These are phyloP conservation scores for Arachis monticola DNA, from an alignment of 331 rosid genomes.

Conservation along the genomic window DNA sequence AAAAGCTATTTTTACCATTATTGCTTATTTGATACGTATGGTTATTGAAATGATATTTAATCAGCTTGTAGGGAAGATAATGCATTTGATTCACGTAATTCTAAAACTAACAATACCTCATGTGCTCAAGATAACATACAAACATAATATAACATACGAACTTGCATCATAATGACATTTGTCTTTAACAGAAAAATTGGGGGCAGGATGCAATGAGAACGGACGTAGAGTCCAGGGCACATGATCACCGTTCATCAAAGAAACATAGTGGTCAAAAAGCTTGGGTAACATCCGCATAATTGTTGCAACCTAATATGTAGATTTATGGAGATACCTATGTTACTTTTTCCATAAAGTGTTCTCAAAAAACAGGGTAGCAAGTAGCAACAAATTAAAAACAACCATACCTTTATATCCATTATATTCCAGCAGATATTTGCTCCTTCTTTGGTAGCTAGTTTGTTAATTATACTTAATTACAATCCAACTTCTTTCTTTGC, in stretches of 20 bases:
- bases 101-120: no score
- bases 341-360: not conserved
- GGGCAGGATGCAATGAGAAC: not conserved
- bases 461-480: not conserved
- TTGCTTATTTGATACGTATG: no score
- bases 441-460: not conserved
- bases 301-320: not conserved
- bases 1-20: no score
- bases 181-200: no score
- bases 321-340: not conserved
- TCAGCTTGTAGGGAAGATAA: no score
- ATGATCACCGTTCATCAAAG: not conserved
- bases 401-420: not conserved
- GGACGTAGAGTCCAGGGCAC: not conserved
- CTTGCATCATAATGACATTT: not conserved
- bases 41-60: no score
- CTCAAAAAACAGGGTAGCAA: not conserved
- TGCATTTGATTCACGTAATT: no score
- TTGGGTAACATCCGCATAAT: not conserved
- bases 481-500: slow-evolving; percentile 1
- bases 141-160: no score
- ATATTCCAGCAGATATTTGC: no score
- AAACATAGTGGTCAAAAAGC: not conserved
- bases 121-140: no score
- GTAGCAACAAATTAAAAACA: not conserved